These are phyloP conservation scores for Pestalotiopsis sp. DNA, from an alignment of 2,329 filamentous ascomycete species.

Conservation along the genomic window DNA sequence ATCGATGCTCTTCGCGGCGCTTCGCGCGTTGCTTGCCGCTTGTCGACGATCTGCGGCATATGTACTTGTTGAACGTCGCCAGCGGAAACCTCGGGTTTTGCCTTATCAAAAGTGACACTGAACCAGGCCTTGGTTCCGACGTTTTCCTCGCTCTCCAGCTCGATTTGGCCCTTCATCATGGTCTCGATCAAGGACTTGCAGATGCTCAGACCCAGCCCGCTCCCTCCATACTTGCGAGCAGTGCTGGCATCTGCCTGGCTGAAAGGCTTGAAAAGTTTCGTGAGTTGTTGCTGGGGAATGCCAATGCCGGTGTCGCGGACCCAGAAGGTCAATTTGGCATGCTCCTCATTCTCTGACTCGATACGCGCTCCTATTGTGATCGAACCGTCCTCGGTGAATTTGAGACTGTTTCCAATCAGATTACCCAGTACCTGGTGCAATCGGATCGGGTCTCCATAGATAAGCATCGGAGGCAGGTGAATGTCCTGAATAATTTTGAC, in stretches of 20 bases:
- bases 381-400: conserved; percentile 86
- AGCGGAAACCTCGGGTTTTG: conserved; percentile 61
- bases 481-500: conserved; percentile 72
- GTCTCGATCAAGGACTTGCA: conserved; percentile 94
- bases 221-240: conserved; percentile 88
- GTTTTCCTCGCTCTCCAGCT: conserved; percentile 75
- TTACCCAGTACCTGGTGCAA: conserved; percentile 76
- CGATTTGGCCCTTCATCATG: conserved; percentile 86
- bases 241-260: conserved; percentile 91
- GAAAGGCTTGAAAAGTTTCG: conserved; percentile 89
- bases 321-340: conserved; percentile 78
- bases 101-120: conserved; percentile 84
- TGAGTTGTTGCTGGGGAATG: conserved; percentile 79
- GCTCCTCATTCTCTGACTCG: conserved; percentile 70
- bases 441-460: conserved; percentile 68
- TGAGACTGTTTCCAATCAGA: conserved; percentile 88
- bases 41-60: conserved; percentile 43
- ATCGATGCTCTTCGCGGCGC: conserved; percentile 43
- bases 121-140: conserved; percentile 77
- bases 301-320: conserved; percentile 91
- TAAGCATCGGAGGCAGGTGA: conserved; percentile 73
- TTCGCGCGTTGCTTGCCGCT: conserved; percentile 27
- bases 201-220: conserved; percentile 87
- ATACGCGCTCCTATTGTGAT: conserved; percentile 81
- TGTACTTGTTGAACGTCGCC: conserved; percentile 52